Evolutionary conservation across 352 stramenopile genomes (phyloP).

Genomic region (Hyaloperonospora brassicae): DNA sequence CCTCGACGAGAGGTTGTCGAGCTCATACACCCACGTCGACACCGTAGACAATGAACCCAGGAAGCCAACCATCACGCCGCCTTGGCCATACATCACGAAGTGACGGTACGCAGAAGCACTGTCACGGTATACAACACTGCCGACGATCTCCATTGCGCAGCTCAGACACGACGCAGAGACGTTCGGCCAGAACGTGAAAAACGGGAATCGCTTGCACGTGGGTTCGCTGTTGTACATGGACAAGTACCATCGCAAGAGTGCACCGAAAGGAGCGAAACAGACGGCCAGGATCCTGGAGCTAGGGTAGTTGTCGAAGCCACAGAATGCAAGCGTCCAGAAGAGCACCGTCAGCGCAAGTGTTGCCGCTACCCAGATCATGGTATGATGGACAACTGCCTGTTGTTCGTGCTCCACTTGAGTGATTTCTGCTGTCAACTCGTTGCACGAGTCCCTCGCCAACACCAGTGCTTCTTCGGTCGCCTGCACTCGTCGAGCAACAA

Average conservation of each 20-base stretch:
- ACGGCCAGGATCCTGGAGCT: constrained; percentile 44
- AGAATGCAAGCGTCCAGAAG: constrained; percentile 40
- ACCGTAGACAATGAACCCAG: constrained; percentile 64
- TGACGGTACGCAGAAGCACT: constrained; percentile 24
- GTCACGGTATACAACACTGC: constrained; percentile 25
- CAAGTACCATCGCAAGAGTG: constrained; percentile 47
- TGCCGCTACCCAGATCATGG: constrained; percentile 18
- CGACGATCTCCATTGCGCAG: constrained; percentile 37
- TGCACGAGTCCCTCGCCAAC: constrained; percentile 33
- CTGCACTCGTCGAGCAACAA: constrained; percentile 32
- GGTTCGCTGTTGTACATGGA: constrained; percentile 44
- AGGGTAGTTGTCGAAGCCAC: constrained; percentile 40
- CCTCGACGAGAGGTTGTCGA: constrained; percentile 40
- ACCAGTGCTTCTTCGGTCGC: constrained; percentile 40
- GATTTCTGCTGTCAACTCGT: constrained; percentile 37
- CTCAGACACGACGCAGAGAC: constrained; percentile 43
- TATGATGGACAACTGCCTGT: constrained; percentile 30
- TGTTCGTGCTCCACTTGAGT: constrained; percentile 42
- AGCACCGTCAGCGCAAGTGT: constrained; percentile 23
- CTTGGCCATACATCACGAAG: constrained; percentile 42
- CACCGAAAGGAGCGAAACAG: constrained; percentile 53
- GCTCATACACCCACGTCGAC: constrained; percentile 58
- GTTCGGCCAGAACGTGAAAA: constrained; percentile 61
- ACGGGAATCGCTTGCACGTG: constrained; percentile 44
- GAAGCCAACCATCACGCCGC: constrained; percentile 41